phyloP scores from a whole-genome alignment of 2,329 filamentous ascomycete genomes.

The Alternaria solani region DNA sequence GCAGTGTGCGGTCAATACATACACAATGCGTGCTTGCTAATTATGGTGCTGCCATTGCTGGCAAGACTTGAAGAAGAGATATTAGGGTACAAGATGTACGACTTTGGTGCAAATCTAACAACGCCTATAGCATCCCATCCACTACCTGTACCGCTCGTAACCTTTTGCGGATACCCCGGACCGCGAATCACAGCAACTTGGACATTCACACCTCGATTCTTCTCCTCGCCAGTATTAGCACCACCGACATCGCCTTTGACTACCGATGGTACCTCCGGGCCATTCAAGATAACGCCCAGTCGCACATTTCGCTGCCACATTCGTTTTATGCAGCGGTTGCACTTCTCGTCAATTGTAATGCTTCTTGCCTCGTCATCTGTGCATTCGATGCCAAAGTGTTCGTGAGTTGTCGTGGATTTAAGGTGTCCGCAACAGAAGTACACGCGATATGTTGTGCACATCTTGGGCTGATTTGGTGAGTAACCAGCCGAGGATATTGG shows the following conservation, averaged over 20 bases:
- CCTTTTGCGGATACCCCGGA: neutral
- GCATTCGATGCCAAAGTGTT: neutral
- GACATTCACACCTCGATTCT: neutral
- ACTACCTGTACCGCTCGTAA: neutral
- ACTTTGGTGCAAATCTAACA: too few species aligned
- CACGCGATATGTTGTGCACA: neutral
- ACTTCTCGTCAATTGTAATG: neutral
- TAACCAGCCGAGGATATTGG: neutral
- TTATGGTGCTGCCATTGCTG: neutral
- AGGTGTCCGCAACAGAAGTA: constrained; percentile 12
- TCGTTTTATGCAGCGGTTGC: neutral
- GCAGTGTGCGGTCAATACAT: neutral
- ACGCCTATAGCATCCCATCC: neutral
- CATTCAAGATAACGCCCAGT: neutral
- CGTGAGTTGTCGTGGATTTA: neutral
- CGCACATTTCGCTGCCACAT: neutral
- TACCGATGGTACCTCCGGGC: neutral
- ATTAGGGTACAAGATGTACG: neutral
- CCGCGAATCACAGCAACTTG: neutral
- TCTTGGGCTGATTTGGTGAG: neutral
- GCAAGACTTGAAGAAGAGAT: neutral
- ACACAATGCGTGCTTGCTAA: neutral
- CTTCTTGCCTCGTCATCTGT: neutral
- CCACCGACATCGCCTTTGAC: neutral
- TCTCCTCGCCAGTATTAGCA: neutral